Percentiles rank a stretch among this genome's conserved stretches.
Evolutionary conservation across 495 filamentous ascomycete species (phyloP).

Genomic region (Penicillium lagena): DNA sequence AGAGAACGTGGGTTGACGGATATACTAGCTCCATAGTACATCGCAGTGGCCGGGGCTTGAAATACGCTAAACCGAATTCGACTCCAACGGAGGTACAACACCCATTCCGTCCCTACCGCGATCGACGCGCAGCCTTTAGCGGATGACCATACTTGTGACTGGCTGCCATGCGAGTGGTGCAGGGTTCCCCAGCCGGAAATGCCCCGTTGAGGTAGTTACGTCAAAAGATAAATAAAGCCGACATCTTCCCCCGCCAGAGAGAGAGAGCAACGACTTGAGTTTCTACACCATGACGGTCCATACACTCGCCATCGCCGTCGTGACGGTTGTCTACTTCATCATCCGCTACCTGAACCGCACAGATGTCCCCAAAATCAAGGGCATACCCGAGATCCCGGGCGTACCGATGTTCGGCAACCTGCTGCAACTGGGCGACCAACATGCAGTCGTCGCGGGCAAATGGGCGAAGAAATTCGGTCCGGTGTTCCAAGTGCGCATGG

Average conservation of each 20-base stretch:
- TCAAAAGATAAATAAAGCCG: neutral
- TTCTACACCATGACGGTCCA: slow-evolving; percentile 34
- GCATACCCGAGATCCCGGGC: slow-evolving; percentile 56
- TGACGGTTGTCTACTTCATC: slow-evolving; percentile 42
- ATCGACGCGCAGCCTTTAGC: neutral
- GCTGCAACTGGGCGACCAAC: slow-evolving; percentile 49
- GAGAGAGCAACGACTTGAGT: neutral
- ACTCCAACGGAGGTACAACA: no score
- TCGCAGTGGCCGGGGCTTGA: no score
- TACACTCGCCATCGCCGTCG: slow-evolving; percentile 33
- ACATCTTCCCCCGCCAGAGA: neutral
- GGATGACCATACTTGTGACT: neutral
- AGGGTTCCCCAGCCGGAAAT: slow-evolving; percentile 3
- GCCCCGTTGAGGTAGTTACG: neutral
- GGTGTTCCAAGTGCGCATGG: slow-evolving; percentile 62
- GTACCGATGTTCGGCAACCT: slow-evolving; percentile 60
- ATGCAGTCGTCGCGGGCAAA: slow-evolving; percentile 45
- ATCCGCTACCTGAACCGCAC: slow-evolving; percentile 50
- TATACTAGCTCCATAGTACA: no score
- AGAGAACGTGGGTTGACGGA: no score
- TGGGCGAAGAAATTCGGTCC: slow-evolving; percentile 59
- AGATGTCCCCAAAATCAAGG: slow-evolving; percentile 57
- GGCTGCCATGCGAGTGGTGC: neutral
- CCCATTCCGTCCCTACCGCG: neutral
- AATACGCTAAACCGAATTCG: neutral